These are phyloP conservation scores for Scheffersomyces ergatensis DNA, from an alignment of 805 yeast species.

Conservation along the genomic window DNA sequence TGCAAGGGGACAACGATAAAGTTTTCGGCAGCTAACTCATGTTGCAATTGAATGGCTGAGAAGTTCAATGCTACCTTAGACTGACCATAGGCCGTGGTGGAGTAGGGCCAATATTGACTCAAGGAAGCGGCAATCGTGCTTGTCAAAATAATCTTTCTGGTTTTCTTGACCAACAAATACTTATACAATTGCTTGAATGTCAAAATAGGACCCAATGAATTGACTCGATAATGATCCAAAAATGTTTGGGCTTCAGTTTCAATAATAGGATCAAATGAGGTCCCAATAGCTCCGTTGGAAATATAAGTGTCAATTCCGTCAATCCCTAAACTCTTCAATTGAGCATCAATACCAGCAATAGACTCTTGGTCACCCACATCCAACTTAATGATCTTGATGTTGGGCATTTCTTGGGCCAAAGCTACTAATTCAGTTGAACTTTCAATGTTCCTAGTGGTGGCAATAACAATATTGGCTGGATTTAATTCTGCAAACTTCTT, in stretches of 20 bases:
- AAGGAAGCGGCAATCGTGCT: background rate
- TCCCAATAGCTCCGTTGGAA: slow-evolving; percentile 28
- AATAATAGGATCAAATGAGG: background rate
- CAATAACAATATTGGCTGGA: slow-evolving; percentile 31
- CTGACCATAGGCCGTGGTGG: slow-evolving; percentile 21
- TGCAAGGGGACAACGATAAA: slow-evolving; percentile 25
- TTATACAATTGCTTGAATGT: background rate
- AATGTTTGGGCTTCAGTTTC: background rate
- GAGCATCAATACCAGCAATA: slow-evolving; percentile 7
- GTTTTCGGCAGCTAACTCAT: slow-evolving; percentile 14
- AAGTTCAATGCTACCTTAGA: slow-evolving; percentile 38
- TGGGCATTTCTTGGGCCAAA: slow-evolving; percentile 6
- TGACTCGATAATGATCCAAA: background rate
- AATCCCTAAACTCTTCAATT: slow-evolving; percentile 13
- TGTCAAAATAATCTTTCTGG: background rate
- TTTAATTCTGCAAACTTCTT: slow-evolving; percentile 17
- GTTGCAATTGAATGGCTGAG: slow-evolving; percentile 19
- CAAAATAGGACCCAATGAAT: background rate
- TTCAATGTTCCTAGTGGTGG: slow-evolving; percentile 35
- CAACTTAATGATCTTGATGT: slow-evolving; percentile 10
- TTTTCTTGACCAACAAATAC: background rate
- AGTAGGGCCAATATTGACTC: background rate
- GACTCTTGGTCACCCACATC: slow-evolving; percentile 17
- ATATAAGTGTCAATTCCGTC: slow-evolving; percentile 35
- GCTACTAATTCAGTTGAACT: slow-evolving; percentile 15